Conservation (phyloP, 2,329 filamentous ascomycete species). For the Aspergillus flavus region DNA sequence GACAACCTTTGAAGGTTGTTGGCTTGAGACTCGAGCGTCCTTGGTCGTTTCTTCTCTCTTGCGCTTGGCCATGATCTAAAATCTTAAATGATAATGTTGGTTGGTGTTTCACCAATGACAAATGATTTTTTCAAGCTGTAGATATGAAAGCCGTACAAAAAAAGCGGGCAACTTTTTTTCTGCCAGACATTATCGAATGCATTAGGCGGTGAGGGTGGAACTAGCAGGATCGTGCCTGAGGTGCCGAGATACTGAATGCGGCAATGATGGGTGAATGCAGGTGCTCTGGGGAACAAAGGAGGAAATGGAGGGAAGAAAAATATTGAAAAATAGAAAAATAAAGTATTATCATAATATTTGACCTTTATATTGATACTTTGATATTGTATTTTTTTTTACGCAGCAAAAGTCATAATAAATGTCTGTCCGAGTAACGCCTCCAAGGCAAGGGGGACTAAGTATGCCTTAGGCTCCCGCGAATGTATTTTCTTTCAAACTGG, state of each 20-base stretch:
- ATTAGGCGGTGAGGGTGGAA: slow-evolving; percentile 16
- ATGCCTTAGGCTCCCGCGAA: background rate
- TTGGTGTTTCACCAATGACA: background rate
- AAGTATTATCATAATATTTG: too few relatives aligned
- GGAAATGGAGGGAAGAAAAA: background rate
- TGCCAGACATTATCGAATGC: slow-evolving; percentile 21
- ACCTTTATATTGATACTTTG: too few relatives aligned
- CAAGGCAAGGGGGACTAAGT: background rate
- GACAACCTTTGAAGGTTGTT: slow-evolving; percentile 35
- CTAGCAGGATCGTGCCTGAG: slow-evolving; percentile 18
- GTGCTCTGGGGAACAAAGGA: background rate
- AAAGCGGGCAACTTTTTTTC: slow-evolving; percentile 29
- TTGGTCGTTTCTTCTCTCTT: slow-evolving; percentile 44
- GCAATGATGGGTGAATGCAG: background rate
- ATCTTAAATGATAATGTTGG: background rate
- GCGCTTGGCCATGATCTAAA: slow-evolving; percentile 45
- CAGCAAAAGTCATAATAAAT: background rate
- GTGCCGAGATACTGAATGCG: slow-evolving; percentile 8
- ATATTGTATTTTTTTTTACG: background rate
- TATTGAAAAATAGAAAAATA: background rate
- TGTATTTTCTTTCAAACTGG: background rate
- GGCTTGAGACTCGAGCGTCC: slow-evolving; percentile 25
- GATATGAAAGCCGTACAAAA: slow-evolving; percentile 5
- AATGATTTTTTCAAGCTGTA: background rate
- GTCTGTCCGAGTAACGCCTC: background rate